These are phyloP conservation scores for Stagonosporopsis chrysanthemi DNA, from an alignment of 2,329 filamentous ascomycete species.

Conservation along the genomic window DNA sequence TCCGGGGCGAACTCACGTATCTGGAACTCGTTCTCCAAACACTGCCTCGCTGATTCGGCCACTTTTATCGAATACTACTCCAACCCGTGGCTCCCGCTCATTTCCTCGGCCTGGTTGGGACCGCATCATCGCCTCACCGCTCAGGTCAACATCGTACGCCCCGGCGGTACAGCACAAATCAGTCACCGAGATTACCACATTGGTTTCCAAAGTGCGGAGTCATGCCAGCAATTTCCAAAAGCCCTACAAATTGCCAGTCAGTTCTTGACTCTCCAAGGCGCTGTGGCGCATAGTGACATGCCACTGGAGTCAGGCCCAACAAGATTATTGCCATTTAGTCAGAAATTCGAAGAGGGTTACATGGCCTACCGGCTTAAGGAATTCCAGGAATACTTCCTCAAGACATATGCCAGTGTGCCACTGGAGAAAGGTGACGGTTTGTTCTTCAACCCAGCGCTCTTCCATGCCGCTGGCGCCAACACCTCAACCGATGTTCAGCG, in stretches of 20 bases:
- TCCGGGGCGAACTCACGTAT: conserved; percentile 66
- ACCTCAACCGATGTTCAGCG: conserved; percentile 58
- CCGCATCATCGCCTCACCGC: conserved; percentile 67
- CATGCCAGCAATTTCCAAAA: conserved; percentile 57
- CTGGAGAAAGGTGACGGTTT: conserved; percentile 65
- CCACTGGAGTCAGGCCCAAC: conserved; percentile 66
- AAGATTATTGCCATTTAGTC: conserved; percentile 67
- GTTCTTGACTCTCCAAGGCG: conserved; percentile 68
- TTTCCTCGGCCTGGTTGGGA: conserved; percentile 66
- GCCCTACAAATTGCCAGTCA: conserved; percentile 63
- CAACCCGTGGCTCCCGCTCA: conserved; percentile 64
- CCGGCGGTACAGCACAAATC: conserved; percentile 65
- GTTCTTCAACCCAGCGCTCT: conserved; percentile 70
- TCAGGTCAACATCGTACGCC: conserved; percentile 69
- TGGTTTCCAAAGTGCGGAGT: conserved; percentile 64
- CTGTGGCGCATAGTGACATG: conserved; percentile 69
- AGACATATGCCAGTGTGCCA: conserved; percentile 61
- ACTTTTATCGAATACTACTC: conserved; percentile 67
- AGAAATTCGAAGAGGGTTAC: conserved; percentile 64
- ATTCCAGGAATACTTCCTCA: conserved; percentile 63
- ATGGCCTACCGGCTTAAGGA: conserved; percentile 63
- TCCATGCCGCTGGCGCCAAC: conserved; percentile 70
- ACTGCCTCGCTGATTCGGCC: conserved; percentile 59
- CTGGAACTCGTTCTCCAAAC: conserved; percentile 72
- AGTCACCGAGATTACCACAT: conserved; percentile 70